Evolutionary conservation across 306 rosid species (phyloP), one percentile per base, ranked within the genome.

Genomic region (Casuarina cunninghamiana): DNA sequence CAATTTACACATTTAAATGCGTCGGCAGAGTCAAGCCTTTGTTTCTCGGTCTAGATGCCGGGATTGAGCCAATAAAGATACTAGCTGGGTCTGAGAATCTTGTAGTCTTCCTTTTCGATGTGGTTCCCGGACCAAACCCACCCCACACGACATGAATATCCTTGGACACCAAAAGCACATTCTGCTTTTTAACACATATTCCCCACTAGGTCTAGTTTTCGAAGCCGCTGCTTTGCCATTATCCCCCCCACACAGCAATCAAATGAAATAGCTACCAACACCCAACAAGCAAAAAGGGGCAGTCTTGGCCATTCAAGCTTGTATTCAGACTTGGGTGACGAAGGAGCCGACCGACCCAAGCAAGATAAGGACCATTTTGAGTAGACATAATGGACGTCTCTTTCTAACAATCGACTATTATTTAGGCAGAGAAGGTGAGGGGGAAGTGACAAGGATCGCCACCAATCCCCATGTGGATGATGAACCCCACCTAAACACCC

Each of bases 381-480:
- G n/a, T 49, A 3, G 26, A 8, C 45, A 10, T 42, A 42, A 49
- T 13, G 39, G 11, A 10, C 35, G 79, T 55, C 62, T 32, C 60
- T 26, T 72, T 83, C 81, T 16, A 71, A 32, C 17, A 51, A 68
- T 46, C 77, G n/a, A 80, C 60, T 67, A 77, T 76, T 67, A 76
- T 66, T 16, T 66, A 6, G 77, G 83, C 70, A 43, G 75, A 50
- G 82, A 43, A 69, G 72, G 79, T 76, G 69, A 68, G 54, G 77
- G 50, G 75, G 78, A 77, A 67, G 10, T 82, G 84, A 91, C 72
- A 89, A 79, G 75, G 86, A 88, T 87, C 76, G 10, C 89, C 86
- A 77, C 67, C 57, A 63, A 53, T 51, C 48, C 71, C 87, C 88
- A 68, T 50, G 79, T 77, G 77, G 46, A 10, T 35, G 69, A 53